phyloP scores from a whole-genome alignment of 805 yeast species.

The Wickerhamomyces bovis region DNA sequence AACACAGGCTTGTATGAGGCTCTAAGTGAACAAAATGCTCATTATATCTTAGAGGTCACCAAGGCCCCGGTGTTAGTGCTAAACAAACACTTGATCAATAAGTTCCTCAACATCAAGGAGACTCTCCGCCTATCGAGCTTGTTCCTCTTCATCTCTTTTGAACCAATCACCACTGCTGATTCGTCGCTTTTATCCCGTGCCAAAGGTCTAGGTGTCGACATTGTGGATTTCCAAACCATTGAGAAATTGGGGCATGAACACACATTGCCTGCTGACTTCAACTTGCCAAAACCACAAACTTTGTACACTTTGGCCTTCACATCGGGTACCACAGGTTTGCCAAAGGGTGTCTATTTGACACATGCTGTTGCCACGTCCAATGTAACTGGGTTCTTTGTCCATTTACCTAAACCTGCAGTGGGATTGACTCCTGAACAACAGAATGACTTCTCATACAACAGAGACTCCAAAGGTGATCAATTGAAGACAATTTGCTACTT shows the following conservation, averaged over 20 bases:
- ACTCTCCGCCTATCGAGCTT: constrained; percentile 17
- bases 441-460: constrained; percentile 13
- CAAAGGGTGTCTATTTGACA: constrained; percentile 67
- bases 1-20: constrained; percentile 39
- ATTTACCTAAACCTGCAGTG: constrained; percentile 23
- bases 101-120: constrained; percentile 34
- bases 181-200: constrained; percentile 2
- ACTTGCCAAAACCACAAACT: constrained; percentile 39
- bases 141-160: constrained; percentile 15
- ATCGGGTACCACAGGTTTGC: constrained; percentile 64
- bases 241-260: constrained; percentile 28
- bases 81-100: constrained; percentile 37
- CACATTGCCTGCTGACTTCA: constrained; percentile 18
- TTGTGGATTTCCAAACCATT: constrained; percentile 28
- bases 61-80: constrained; percentile 48
- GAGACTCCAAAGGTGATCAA: constrained; percentile 15
- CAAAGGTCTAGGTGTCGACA: constrained; percentile 21
- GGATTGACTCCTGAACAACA: constrained; percentile 12
- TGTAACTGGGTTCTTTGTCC: constrained; percentile 24
- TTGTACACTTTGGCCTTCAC: constrained; percentile 59
- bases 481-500: constrained; percentile 31
- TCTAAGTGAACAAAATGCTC: constrained; percentile 42
- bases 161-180: constrained; percentile 3
- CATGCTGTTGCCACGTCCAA: constrained; percentile 46
- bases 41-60: constrained; percentile 44